Conservation (phyloP, 2,329 filamentous ascomycete genomes). For the Hypomyces perniciosus region DNA sequence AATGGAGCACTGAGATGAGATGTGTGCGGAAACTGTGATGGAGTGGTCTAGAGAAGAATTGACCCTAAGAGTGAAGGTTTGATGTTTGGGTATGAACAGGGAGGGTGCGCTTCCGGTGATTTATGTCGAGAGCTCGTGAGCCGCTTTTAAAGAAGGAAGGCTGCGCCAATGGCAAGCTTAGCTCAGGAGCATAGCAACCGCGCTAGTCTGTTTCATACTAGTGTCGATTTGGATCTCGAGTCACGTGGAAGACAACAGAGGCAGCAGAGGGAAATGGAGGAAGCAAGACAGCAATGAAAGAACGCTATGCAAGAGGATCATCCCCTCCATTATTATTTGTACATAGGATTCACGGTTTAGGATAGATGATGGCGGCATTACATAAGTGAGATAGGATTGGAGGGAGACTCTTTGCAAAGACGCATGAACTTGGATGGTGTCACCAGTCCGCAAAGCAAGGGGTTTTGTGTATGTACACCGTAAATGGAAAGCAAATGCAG, state of each 20-base stretch:
- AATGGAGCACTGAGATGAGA: conserved; percentile 10
- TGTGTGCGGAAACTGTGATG: conserved; percentile 10
- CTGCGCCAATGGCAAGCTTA: conserved; percentile 14
- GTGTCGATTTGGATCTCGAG: neutral
- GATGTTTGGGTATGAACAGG: conserved; percentile 12
- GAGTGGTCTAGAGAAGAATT: conserved; percentile 4
- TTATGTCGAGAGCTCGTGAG: conserved; percentile 15
- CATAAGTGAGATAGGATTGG: too few species aligned
- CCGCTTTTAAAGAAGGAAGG: conserved; percentile 23
- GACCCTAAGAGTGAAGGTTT: conserved; percentile 1
- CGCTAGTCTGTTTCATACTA: conserved; percentile 20
- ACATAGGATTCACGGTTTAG: too few species aligned
- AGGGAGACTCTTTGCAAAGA: too few species aligned
- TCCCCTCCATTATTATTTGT: neutral
- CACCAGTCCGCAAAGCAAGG: too few species aligned
- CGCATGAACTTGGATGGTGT: too few species aligned
- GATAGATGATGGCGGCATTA: too few species aligned
- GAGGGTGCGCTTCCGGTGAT: conserved; percentile 20
- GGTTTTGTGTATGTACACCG: too few species aligned
- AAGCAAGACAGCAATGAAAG: neutral
- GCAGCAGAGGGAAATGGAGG: neutral
- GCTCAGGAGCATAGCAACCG: conserved; percentile 24
- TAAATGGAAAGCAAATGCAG: too few species aligned
- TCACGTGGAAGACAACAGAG: neutral
- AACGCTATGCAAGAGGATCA: neutral